Conservation (phyloP, 2,329 filamentous ascomycete genomes). For the Phialocephala subalpina region DNA sequence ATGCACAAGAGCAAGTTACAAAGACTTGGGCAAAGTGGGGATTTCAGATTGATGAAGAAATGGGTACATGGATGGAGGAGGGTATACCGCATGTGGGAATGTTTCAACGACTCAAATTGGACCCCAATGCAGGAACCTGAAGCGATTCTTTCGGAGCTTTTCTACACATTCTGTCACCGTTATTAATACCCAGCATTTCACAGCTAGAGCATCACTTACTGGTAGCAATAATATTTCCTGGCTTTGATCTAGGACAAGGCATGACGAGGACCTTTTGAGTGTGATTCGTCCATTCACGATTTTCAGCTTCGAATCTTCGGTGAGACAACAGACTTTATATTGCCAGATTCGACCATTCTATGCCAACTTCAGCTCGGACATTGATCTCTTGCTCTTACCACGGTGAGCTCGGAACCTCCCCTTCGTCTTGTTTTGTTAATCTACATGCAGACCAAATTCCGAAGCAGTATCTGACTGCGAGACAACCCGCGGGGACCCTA, state of each 20-base stretch:
- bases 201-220: neutral
- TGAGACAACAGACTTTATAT: no score
- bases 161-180: neutral
- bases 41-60: conserved; percentile 74
- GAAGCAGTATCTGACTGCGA: neutral
- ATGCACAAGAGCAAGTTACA: conserved; percentile 76
- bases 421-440: neutral
- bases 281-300: no score
- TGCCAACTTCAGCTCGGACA: neutral
- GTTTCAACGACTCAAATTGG: conserved; percentile 63
- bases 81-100: conserved; percentile 88
- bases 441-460: neutral
- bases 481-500: neutral
- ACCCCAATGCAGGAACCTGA: neutral
- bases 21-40: conserved; percentile 75
- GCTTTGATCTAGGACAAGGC: no score
- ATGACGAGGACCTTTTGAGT: no score
- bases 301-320: no score
- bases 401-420: neutral
- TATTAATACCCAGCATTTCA: neutral
- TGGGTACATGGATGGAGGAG: conserved; percentile 85
- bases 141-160: neutral
- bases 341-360: neutral
- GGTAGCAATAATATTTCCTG: no score
- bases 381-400: neutral